phyloP scores from a whole-genome alignment of 2,329 filamentous ascomycete genomes.

The Fusarium anthophilum region DNA sequence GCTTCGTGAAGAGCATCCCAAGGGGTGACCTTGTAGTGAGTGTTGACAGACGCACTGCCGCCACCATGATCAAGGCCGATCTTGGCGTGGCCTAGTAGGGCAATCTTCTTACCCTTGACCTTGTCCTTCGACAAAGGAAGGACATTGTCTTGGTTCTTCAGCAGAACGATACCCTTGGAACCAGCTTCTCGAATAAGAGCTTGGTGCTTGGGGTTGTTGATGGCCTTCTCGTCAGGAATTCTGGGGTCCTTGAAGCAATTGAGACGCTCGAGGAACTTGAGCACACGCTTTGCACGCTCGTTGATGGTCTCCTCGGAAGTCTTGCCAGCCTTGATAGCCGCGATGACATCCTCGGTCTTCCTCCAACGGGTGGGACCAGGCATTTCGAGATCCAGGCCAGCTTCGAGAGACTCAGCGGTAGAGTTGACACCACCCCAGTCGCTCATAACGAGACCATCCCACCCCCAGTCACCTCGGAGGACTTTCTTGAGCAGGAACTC shows the following conservation, averaged over 20 bases:
- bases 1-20: slow-evolving; percentile 46
- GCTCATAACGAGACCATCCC: slow-evolving; percentile 48
- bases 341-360: slow-evolving; percentile 42
- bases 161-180: slow-evolving; percentile 66
- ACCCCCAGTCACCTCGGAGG: slow-evolving; percentile 57
- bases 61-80: slow-evolving; percentile 49
- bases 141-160: slow-evolving; percentile 69
- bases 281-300: slow-evolving; percentile 43
- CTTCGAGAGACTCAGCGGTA: slow-evolving; percentile 47
- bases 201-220: slow-evolving; percentile 47
- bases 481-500: slow-evolving; percentile 45
- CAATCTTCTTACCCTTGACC: slow-evolving; percentile 46
- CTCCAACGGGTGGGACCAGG: slow-evolving; percentile 48
- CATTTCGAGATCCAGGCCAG: slow-evolving; percentile 50
- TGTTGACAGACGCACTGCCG: slow-evolving; percentile 49
- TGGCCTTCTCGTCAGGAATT: slow-evolving; percentile 42
- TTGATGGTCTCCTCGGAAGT: slow-evolving; percentile 44
- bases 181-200: slow-evolving; percentile 44
- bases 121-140: slow-evolving; percentile 61
- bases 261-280: slow-evolving; percentile 43
- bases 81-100: slow-evolving; percentile 48
- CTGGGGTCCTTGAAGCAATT: slow-evolving; percentile 44
- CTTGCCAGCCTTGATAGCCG: slow-evolving; percentile 45
- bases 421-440: slow-evolving; percentile 53
- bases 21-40: slow-evolving; percentile 49